phyloP scores from a whole-genome alignment of 2,329 filamentous ascomycete genomes.

The Exophiala spinifera region DNA sequence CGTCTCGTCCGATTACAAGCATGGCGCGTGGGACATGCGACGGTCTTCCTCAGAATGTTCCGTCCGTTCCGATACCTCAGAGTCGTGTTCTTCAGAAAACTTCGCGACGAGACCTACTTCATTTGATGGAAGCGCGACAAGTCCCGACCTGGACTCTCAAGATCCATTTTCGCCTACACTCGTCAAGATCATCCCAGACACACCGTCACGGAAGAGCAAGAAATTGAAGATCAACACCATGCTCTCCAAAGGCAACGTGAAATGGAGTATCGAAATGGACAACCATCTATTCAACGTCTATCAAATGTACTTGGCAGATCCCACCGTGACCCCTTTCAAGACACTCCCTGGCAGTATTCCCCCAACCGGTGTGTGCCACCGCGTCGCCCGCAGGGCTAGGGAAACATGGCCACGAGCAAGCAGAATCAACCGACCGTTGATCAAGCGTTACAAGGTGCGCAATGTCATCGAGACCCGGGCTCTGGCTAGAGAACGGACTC shows the following conservation, averaged over 20 bases:
- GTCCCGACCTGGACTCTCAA: constrained; percentile 56
- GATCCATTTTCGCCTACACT: constrained; percentile 53
- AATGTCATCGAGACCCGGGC: constrained; percentile 26
- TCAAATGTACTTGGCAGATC: constrained; percentile 63
- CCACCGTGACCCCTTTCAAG: constrained; percentile 65
- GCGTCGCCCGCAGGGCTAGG: constrained; percentile 60
- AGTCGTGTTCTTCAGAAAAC: constrained; percentile 56
- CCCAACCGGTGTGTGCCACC: constrained; percentile 62
- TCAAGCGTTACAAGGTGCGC: constrained; percentile 28
- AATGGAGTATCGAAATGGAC: constrained; percentile 63
- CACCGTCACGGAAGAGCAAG: constrained; percentile 36
- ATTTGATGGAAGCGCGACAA: constrained; percentile 58
- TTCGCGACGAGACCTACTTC: constrained; percentile 54
- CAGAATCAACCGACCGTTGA: constrained; percentile 31
- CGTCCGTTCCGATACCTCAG: constrained; percentile 59
- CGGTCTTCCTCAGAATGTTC: constrained; percentile 59
- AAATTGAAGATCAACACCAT: constrained; percentile 30
- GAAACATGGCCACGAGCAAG: constrained; percentile 53
- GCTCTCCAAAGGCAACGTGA: constrained; percentile 29
- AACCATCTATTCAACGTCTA: constrained; percentile 65
- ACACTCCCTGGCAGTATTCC: constrained; percentile 62
- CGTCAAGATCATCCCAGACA: constrained; percentile 38
- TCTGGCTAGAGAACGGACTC: constrained; percentile 23
- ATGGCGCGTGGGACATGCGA: constrained; percentile 39
- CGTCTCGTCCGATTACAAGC: constrained; percentile 35